These are phyloP conservation scores for Diaporthe vaccinii DNA, from an alignment of 2,329 filamentous ascomycete genomes.

Conservation along the genomic window DNA sequence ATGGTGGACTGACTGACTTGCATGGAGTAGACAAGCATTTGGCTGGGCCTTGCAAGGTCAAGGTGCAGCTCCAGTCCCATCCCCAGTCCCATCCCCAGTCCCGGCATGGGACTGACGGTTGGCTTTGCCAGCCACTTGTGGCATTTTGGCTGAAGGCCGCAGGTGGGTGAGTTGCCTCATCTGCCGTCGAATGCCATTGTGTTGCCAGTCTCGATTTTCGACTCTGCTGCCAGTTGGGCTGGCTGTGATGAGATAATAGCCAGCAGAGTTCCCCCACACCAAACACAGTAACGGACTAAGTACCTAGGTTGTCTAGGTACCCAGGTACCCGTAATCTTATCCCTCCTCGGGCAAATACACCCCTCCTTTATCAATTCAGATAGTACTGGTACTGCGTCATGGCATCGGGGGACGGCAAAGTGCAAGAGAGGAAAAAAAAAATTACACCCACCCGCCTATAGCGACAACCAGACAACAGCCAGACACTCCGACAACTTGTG, in stretches of 20 bases:
- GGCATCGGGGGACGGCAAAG: background rate
- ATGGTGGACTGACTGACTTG: constrained; percentile 8
- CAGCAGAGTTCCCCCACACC: background rate
- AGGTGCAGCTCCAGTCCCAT: background rate
- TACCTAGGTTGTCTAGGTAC: background rate
- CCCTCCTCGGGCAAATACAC: background rate
- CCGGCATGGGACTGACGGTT: too few species aligned
- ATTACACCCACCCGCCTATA: background rate
- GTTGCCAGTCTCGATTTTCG: background rate
- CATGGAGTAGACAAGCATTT: constrained; percentile 8
- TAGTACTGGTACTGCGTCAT: constrained; percentile 9
- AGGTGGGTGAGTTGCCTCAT: background rate
- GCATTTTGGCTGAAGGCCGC: background rate
- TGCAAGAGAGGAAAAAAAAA: too few species aligned
- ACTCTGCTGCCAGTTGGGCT: background rate
- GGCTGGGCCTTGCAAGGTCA: background rate
- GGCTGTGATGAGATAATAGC: background rate
- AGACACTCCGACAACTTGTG: background rate
- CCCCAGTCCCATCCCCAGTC: too few species aligned
- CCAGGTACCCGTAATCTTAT: background rate
- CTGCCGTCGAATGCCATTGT: background rate
- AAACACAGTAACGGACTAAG: background rate
- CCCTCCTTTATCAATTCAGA: constrained; percentile 1
- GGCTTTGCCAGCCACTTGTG: background rate
- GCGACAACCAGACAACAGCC: background rate